Base-by-base conservation (phyloP, 495 filamentous ascomycete genomes). In the Aspergillus asperescens region DNA sequence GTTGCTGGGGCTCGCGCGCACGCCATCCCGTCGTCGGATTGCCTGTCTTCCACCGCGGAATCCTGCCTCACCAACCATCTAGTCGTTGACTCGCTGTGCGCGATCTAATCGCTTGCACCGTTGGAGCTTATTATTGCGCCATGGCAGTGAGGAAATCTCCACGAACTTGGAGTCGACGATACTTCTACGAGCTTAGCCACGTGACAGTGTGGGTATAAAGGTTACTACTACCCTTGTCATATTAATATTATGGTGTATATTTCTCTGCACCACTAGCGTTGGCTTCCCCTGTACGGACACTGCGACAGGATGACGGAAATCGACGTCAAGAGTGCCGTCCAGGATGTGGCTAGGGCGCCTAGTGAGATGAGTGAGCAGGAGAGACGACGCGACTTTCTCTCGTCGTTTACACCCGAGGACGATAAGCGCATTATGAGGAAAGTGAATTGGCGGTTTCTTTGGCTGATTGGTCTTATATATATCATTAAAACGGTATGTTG, bases 381-480 rank as follows among this genome's bases (percentile, higher is more conserved):
- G 37, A 50, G 27, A 31, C 12, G 23, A 9, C 38, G 48, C 1
- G 48, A 50, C 25, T 15, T 50, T 1, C 48, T 50, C 9, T 29
- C 48, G 37, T 61, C 59, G 9, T 69, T 69, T 46, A 58, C 58
- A 12, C 59, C 61, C 2, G 65, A 62, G 51, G 68, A 71, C 23
- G 62, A 66, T 28, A 60, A 64, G 42, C 27, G 46, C 6, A 63
- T 68, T 35, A 60, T 61, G 44, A 28, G 53, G 22, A 70, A 70
- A 44, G 60, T 70, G 2, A 62, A 70, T 38, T 16, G 54, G 13
- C 57, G 62, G 20, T 67, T 71, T 45, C 38, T 67, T 0, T 43
- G 57, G 13, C 48, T 70, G 12, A 68, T 65, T 18, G 62, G 63
- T 2, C 25, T 67, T 25, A 66, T 70, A 52, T 70, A 68, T 45